Base-by-base conservation (phyloP, 129 eudicot genomes). In the Heracleum sosnowskyi region DNA sequence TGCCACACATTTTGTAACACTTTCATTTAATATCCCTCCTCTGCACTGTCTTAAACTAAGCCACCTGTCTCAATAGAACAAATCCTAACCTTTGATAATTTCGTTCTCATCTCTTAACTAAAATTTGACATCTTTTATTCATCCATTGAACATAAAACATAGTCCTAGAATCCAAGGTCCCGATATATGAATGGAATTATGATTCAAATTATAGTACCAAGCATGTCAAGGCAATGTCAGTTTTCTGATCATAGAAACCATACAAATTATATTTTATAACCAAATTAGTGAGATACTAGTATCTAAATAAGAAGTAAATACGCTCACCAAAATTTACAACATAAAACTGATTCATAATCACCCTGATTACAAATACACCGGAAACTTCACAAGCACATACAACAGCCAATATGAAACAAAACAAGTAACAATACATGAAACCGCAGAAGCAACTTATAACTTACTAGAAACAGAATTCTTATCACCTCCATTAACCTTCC, bases 401-500 rank as follows among this genome's bases (percentile, higher is more conserved):
- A 62, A 4, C 36, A 28, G 37, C 37, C 17, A 55, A 24, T 24
- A 5, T 8, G 4, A 7, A 55, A 7, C 5, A 20, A 51, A 18
- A 60, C 68, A 60, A 60, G n/a, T n/a, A n/a, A n/a, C 33, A 60
- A 60, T n/a, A 60, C 9, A 24, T 24, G 0, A 60, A 66, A 66
- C 8, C 39, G 37, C 35, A 84, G 73, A 74, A 18, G 73, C 41
- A 34, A 84, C 34, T 70, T 55, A 15, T 3, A 74, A 62, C 90
- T 75, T 74, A 89, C 97, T 88, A 63, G 84, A 81, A 75, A 79
- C 90, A 18, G 85, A 78, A 77, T 78, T 83, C 76, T 85, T 88
- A 64, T 73, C 76, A 51, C 82, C 64, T 9, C 85, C 90, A 73
- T 82, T 83, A 47, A 76, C 73, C 78, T 79, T 68, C 0, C 94